Evolutionary conservation across 768 basidiomycete genomes (phyloP), one percentile per base, ranked within the genome.

Genomic region (Lactarius trivialis): DNA sequence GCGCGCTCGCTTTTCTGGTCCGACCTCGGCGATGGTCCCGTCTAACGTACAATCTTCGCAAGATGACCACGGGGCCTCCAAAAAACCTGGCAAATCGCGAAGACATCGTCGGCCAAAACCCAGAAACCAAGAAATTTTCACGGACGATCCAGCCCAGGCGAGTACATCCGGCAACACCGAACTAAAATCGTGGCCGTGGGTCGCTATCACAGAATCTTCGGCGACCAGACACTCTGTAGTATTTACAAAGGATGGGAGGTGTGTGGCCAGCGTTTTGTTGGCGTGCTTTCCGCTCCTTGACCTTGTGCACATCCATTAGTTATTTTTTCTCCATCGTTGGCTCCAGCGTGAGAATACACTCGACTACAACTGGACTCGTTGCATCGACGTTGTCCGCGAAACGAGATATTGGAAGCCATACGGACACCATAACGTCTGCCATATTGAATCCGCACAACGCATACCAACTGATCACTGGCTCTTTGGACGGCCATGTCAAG

Each of bases 171-270:
- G 28, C 19, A 39, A 53, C 28, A 50, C 50, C 36, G 63, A 56
- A 34, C 58, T 30, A n/a, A 56, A 58, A 6, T 56, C 57, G 63
- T 88, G 86, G 88, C 74, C 81, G 57, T 92, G 90, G 90, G 77
- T 80, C 60, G 79, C 82, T 53, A 77, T 93, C 60, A 84, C 89
- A 41, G 88, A 91, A 73, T 79, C 85, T 11, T 80, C 79, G 56
- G 79, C 82, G 49, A 88, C 81, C 67, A 81, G 76, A 64, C 79
- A 81, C 41, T 82, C 90, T 6, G 87, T 91, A 39, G 75, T 93
- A 65, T 93, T 94, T 73, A 92, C 93, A 32, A 88, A 81, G 72
- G 93, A 98, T 74, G 91, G 91, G 75, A 86, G 85, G 94, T 93
- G 71, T 63, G 76, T 70, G 51, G 14, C 36, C 15, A 50, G n/a